phyloP scores from a whole-genome alignment of 2,329 filamentous ascomycete genomes.

The Polytolypa hystricis region DNA sequence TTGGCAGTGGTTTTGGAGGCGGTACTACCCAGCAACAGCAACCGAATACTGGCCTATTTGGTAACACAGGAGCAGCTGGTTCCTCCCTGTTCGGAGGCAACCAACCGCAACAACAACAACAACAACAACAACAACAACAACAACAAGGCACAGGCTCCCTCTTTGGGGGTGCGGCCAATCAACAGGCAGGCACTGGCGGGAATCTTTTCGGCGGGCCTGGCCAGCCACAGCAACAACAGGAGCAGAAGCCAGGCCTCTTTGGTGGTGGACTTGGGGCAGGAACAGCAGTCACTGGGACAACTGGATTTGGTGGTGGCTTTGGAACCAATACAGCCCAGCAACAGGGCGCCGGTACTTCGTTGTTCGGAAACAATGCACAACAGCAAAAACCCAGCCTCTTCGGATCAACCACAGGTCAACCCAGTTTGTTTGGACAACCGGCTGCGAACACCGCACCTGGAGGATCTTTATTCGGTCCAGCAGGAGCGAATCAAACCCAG shows the following conservation, averaged over 20 bases:
- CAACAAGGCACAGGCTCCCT: constrained; percentile 23
- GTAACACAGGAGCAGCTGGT: constrained; percentile 21
- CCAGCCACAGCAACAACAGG: constrained; percentile 28
- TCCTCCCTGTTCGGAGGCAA: constrained; percentile 28
- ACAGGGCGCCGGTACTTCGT: constrained; percentile 21
- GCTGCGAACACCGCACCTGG: constrained; percentile 17
- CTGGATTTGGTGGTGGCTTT: constrained; percentile 8
- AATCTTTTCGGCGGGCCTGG: constrained; percentile 31
- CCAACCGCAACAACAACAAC: no score
- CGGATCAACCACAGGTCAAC: constrained; percentile 26
- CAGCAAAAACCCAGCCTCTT: constrained; percentile 49
- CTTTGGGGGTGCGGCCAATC: constrained; percentile 33
- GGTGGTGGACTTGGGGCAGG: constrained; percentile 9
- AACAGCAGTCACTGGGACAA: constrained; percentile 7
- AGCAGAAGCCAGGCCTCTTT: constrained; percentile 11
- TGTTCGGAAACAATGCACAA: constrained; percentile 37
- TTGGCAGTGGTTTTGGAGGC: constrained; percentile 22
- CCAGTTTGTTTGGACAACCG: constrained; percentile 18
- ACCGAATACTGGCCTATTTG: constrained; percentile 34
- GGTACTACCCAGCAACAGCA: constrained; percentile 35
- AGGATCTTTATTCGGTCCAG: constrained; percentile 9
- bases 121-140: constrained; percentile 25
- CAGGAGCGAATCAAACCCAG: constrained; percentile 8
- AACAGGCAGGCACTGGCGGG: constrained; percentile 26
- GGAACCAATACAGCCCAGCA: constrained; percentile 29